phyloP scores from a whole-genome alignment of 2,329 filamentous ascomycete genomes.

The Sporothrix curviconia region DNA sequence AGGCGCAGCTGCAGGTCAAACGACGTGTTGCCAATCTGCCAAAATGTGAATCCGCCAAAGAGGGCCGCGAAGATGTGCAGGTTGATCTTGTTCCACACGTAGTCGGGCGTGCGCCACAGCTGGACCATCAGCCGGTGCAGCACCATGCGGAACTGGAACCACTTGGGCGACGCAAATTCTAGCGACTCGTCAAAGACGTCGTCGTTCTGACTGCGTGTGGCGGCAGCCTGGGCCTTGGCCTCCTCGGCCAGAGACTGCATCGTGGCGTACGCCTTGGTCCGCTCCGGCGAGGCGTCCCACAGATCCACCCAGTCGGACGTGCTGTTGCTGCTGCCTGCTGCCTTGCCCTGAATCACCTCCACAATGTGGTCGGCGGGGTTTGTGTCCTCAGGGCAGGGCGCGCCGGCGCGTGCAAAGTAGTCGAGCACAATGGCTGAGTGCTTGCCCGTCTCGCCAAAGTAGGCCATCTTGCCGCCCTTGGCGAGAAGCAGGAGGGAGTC shows the following conservation, averaged over 20 bases:
- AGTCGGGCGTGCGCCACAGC: constrained; percentile 32
- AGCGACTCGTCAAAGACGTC: constrained; percentile 29
- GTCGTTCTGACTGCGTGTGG: background rate
- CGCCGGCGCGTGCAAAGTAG: constrained; percentile 63
- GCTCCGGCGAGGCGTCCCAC: constrained; percentile 32
- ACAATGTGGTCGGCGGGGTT: constrained; percentile 78
- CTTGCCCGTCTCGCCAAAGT: constrained; percentile 47
- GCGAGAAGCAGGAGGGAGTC: constrained; percentile 26
- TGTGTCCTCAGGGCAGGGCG: constrained; percentile 51
- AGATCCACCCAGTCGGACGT: constrained; percentile 30
- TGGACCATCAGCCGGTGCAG: constrained; percentile 25
- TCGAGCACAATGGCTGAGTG: constrained; percentile 55
- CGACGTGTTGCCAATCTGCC: constrained; percentile 48
- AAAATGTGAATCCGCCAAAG: constrained; percentile 54
- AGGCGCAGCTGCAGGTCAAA: constrained; percentile 66
- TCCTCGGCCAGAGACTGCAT: constrained; percentile 34
- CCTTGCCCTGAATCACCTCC: constrained; percentile 35
- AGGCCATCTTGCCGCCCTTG: constrained; percentile 15
- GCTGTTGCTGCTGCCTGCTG: background rate
- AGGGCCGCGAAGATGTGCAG: constrained; percentile 55
- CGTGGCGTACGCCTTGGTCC: constrained; percentile 56
- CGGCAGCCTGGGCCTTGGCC: background rate
- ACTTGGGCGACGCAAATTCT: constrained; percentile 67
- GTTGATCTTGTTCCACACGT: constrained; percentile 61
- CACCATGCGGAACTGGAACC: constrained; percentile 53